Percentiles rank a stretch among this genome's conserved stretches.
Conservation (phyloP, 495 filamentous ascomycete genomes). For the Cairneyella variabilis region DNA sequence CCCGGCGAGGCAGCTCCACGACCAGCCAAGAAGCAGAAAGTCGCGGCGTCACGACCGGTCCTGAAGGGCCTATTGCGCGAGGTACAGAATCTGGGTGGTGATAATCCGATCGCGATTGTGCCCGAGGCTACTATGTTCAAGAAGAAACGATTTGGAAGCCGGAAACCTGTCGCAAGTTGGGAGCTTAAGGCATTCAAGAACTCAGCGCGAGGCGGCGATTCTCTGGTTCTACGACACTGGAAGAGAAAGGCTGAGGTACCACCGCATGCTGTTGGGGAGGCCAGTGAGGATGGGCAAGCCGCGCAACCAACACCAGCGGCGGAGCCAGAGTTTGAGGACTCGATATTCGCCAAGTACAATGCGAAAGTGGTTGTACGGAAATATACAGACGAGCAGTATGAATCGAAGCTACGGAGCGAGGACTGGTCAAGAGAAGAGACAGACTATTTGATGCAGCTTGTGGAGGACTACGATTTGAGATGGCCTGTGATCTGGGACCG, state of each 20-base stretch:
- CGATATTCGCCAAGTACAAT: slow-evolving; percentile 75
- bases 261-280: slow-evolving; percentile 5
- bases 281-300: slow-evolving; percentile 16
- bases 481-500: slow-evolving; percentile 93
- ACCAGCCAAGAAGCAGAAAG: slow-evolving; percentile 76
- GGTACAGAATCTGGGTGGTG: slow-evolving; percentile 53
- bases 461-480: slow-evolving; percentile 72
- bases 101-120: slow-evolving; percentile 45
- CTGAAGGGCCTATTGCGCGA: slow-evolving; percentile 54
- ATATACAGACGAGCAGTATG: slow-evolving; percentile 86
- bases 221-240: slow-evolving; percentile 68
- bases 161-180: slow-evolving; percentile 63
- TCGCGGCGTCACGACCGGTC: slow-evolving; percentile 61
- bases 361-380: slow-evolving; percentile 66
- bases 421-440: slow-evolving; percentile 92
- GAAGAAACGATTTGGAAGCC: slow-evolving; percentile 43
- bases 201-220: slow-evolving; percentile 46
- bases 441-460: slow-evolving; percentile 77
- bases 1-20: slow-evolving; percentile 51
- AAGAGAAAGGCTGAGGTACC: slow-evolving; percentile 38
- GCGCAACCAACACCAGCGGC: slow-evolving; percentile 15
- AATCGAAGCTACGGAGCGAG: slow-evolving; percentile 60
- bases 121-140: slow-evolving; percentile 42
- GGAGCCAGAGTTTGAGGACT: slow-evolving; percentile 40
- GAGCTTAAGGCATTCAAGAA: slow-evolving; percentile 48